Evolutionary conservation across 2,329 filamentous ascomycete species (phyloP).

Genomic region (Leptodontidium sp.): DNA sequence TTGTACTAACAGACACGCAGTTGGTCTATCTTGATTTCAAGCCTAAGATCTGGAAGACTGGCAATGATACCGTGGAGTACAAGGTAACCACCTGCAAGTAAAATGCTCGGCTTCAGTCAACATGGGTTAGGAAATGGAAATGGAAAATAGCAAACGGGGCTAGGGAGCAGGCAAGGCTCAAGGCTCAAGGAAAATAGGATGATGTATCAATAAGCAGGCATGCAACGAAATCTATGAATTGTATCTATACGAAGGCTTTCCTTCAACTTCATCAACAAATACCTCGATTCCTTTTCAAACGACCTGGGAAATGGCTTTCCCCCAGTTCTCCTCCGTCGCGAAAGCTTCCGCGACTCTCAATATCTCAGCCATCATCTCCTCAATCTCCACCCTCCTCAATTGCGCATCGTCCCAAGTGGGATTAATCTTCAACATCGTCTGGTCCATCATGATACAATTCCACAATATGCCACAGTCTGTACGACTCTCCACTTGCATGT

Average conservation of each 20-base stretch:
- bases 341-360: slow-evolving; percentile 41
- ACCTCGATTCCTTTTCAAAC: background rate
- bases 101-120: background rate
- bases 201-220: slow-evolving; percentile 11
- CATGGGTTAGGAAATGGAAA: background rate
- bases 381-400: slow-evolving; percentile 18
- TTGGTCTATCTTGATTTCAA: slow-evolving; percentile 57
- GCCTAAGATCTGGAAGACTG: slow-evolving; percentile 54
- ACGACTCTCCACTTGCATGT: slow-evolving; percentile 26
- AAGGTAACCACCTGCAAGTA: slow-evolving; percentile 50
- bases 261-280: background rate
- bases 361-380: slow-evolving; percentile 25
- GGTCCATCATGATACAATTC: slow-evolving; percentile 30
- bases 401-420: slow-evolving; percentile 30
- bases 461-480: slow-evolving; percentile 28
- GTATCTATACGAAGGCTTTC: background rate
- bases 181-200: background rate
- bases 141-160: background rate
- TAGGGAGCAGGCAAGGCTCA: background rate
- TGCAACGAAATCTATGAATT: slow-evolving; percentile 10
- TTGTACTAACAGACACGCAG: slow-evolving; percentile 28
- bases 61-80: slow-evolving; percentile 55
- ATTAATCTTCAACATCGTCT: slow-evolving; percentile 21
- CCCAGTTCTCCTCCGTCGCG: slow-evolving; percentile 22
- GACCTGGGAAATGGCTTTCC: slow-evolving; percentile 9